phyloP scores from a whole-genome alignment of 1,139 yeast species.

The Yamadazyma friedrichii region DNA sequence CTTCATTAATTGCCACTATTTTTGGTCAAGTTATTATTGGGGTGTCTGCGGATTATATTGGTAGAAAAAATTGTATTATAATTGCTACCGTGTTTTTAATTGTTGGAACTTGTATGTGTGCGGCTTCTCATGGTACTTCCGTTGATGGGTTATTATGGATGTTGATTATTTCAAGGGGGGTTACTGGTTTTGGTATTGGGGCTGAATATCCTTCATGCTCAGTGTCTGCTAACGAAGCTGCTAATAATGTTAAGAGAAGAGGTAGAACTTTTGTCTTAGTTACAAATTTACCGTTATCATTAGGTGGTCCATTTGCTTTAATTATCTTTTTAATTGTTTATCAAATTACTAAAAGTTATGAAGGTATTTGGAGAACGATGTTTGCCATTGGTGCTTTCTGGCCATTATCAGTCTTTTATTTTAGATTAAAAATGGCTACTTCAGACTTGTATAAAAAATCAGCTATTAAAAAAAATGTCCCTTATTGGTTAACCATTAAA shows the following conservation, averaged over 20 bases:
- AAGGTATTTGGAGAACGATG: slow-evolving; percentile 71
- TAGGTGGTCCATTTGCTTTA: slow-evolving; percentile 79
- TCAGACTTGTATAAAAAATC: slow-evolving; percentile 50
- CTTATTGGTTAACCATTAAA: slow-evolving; percentile 46
- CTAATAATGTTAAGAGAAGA: slow-evolving; percentile 59
- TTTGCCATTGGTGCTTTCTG: slow-evolving; percentile 73
- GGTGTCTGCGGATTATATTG: slow-evolving; percentile 43
- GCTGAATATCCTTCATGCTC: slow-evolving; percentile 77
- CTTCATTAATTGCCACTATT: slow-evolving; percentile 49
- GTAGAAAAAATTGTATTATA: slow-evolving; percentile 48
- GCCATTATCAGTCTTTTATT: slow-evolving; percentile 72
- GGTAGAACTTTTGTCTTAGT: slow-evolving; percentile 65
- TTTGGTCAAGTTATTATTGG: slow-evolving; percentile 50
- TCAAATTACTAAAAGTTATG: slow-evolving; percentile 51
- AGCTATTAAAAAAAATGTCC: slow-evolving; percentile 43
- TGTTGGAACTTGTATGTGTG: slow-evolving; percentile 46
- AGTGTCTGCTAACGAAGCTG: slow-evolving; percentile 70
- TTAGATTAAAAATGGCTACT: slow-evolving; percentile 70
- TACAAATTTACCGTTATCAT: slow-evolving; percentile 68
- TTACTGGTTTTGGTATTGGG: slow-evolving; percentile 74
- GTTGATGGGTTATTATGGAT: slow-evolving; percentile 62
- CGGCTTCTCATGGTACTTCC: slow-evolving; percentile 46
- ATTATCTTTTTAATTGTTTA: slow-evolving; percentile 65
- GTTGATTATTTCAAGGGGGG: slow-evolving; percentile 65
- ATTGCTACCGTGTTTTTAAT: slow-evolving; percentile 45